phyloP scores from a whole-genome alignment of 768 basidiomycete genomes.

The Tulasnella sp. region DNA sequence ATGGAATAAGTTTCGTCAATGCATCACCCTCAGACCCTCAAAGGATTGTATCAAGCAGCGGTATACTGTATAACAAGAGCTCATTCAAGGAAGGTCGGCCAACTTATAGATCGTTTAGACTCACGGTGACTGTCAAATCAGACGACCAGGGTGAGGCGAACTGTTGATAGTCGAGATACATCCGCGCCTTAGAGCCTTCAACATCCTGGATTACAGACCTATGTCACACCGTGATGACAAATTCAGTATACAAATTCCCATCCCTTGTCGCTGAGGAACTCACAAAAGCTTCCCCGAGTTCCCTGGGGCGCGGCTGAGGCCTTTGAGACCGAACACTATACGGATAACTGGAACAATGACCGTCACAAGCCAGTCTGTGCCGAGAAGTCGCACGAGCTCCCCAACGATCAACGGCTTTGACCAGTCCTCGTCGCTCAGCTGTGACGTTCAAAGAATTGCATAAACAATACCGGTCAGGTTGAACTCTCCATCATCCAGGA shows the following conservation, averaged over 20 bases:
- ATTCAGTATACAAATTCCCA: neutral
- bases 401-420: slow-evolving; percentile 35
- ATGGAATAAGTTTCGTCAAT: no score
- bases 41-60: no score
- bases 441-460: neutral
- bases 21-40: no score
- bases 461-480: neutral
- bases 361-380: slow-evolving; percentile 49
- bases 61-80: no score
- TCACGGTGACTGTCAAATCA: no score
- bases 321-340: slow-evolving; percentile 47
- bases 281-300: slow-evolving; percentile 47
- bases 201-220: neutral
- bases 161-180: neutral
- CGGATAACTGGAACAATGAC: slow-evolving; percentile 53
- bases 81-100: no score
- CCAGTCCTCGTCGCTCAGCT: neutral
- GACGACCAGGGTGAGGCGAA: neutral
- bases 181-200: neutral
- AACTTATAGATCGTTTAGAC: no score
- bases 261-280: neutral
- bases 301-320: slow-evolving; percentile 56
- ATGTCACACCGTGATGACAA: neutral
- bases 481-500: neutral
- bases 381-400: slow-evolving; percentile 34